Conservation (phyloP, 768 basidiomycete species). For the Kwoniella botswanensis region DNA sequence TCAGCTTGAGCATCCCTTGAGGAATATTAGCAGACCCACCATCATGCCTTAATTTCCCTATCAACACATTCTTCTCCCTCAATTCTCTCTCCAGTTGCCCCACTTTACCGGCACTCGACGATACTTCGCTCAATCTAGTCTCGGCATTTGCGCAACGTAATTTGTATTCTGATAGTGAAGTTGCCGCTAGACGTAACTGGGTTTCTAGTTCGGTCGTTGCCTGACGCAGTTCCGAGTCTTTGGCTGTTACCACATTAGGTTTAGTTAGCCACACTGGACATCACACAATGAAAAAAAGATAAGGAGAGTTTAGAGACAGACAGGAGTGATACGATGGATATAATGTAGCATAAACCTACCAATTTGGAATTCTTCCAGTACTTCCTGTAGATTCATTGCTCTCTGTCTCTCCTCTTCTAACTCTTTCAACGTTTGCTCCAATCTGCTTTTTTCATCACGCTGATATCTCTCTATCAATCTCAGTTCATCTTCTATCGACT, state of each 20-base stretch:
- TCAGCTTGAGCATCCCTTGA: not conserved
- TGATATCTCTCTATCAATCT: slow-evolving; percentile 69
- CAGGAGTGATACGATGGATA: not conserved
- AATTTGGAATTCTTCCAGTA: slow-evolving; percentile 92
- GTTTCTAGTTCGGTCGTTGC: slow-evolving; percentile 81
- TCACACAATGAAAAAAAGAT: too few relatives aligned
- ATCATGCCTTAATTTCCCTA: slow-evolving; percentile 95
- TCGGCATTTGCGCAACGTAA: slow-evolving; percentile 86
- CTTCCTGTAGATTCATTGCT: slow-evolving; percentile 82
- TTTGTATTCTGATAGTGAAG: slow-evolving; percentile 87
- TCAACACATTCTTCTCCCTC: slow-evolving; percentile 92
- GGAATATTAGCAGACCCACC: slow-evolving; percentile 61
- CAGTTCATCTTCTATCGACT: slow-evolving; percentile 69
- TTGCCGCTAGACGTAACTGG: slow-evolving; percentile 71
- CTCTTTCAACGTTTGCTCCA: slow-evolving; percentile 67
- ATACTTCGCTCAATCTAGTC: slow-evolving; percentile 76
- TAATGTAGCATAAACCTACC: slow-evolving; percentile 61
- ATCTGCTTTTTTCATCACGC: slow-evolving; percentile 67
- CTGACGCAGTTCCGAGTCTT: slow-evolving; percentile 85
- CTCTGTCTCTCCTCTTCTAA: slow-evolving; percentile 65
- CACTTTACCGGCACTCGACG: slow-evolving; percentile 69
- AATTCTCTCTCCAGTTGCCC: slow-evolving; percentile 83
- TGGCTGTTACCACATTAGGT: slow-evolving; percentile 63
- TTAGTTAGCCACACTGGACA: too few relatives aligned
- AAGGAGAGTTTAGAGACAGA: too few relatives aligned